These are phyloP conservation scores for Leptomonas pyrrhocoris DNA, from an alignment of 208 protist species.

Conservation along the genomic window DNA sequence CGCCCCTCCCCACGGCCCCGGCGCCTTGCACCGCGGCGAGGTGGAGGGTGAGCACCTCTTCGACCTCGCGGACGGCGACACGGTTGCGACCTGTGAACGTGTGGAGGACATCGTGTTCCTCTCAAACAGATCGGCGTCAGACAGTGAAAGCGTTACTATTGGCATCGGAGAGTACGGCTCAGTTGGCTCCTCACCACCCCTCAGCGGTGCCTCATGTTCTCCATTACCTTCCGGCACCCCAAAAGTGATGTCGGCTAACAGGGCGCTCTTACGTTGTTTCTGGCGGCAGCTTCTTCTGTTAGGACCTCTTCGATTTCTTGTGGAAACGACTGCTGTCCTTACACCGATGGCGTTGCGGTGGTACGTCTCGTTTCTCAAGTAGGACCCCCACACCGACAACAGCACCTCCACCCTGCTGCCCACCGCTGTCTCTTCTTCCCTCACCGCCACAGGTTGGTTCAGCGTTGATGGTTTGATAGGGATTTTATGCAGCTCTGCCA, in stretches of 20 bases:
- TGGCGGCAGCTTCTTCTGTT: slow-evolving; percentile 38
- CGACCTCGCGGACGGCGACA: slow-evolving; percentile 26
- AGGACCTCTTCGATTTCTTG: slow-evolving; percentile 46
- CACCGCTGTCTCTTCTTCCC: background rate
- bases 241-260: slow-evolving; percentile 47
- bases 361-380: slow-evolving; percentile 42
- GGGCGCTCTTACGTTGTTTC: slow-evolving; percentile 42
- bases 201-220: too few species aligned
- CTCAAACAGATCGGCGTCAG: background rate
- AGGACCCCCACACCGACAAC: background rate
- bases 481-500: too few species aligned
- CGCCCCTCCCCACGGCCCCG: slow-evolving; percentile 6
- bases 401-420: background rate
- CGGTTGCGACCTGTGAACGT: slow-evolving; percentile 50
- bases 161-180: slow-evolving; percentile 19
- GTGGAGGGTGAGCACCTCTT: slow-evolving; percentile 74
- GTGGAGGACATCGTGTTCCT: slow-evolving; percentile 34
- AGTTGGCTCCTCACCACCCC: slow-evolving; percentile 9
- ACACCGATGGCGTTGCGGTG: slow-evolving; percentile 56
- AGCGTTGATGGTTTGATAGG: background rate
- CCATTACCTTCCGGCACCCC: slow-evolving; percentile 50
- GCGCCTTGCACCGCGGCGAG: slow-evolving; percentile 45
- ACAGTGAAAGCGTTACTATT: slow-evolving; percentile 4
- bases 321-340: slow-evolving; percentile 49
- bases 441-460: background rate